A percentile compares a stretch with the other conserved stretches of the same genome.
phyloP scores from a whole-genome alignment of 805 yeast species.

The Dipodascus albidus region DNA sequence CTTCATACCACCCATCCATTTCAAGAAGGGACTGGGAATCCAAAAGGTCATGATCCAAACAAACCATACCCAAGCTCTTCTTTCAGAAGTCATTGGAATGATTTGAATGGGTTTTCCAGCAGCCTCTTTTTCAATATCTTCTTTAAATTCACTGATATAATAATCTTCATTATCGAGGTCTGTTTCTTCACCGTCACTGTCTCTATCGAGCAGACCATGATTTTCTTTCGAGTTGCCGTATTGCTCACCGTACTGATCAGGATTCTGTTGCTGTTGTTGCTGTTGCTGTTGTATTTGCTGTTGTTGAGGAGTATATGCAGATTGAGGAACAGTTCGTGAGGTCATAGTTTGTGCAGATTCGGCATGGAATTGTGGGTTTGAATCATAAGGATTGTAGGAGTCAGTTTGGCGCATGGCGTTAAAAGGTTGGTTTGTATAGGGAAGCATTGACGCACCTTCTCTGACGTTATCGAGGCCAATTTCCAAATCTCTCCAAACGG shows the following conservation, averaged over 20 bases:
- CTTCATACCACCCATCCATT: constrained; percentile 27
- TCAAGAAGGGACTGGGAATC: constrained; percentile 29
- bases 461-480: constrained; percentile 6
- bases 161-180: constrained; percentile 12
- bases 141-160: constrained; percentile 17
- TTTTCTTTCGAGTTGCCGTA: constrained; percentile 1
- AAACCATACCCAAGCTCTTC: constrained; percentile 28
- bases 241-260: not conserved
- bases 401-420: not conserved
- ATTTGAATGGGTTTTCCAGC: constrained; percentile 24
- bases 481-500: constrained; percentile 28
- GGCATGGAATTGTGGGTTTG: not conserved
- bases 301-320: not conserved
- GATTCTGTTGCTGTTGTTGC: constrained; percentile 9
- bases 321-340: not conserved
- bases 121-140: constrained; percentile 24
- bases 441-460: not conserved
- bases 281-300: not conserved
- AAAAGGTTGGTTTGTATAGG: not conserved
- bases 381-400: not conserved
- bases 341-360: not conserved
- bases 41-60: constrained; percentile 32
- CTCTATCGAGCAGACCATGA: constrained; percentile 1
- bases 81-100: constrained; percentile 18
- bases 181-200: constrained; percentile 18